Evolutionary conservation across 2,329 filamentous ascomycete genomes (phyloP).

Genomic region (Arthrobotrys sinensis): DNA sequence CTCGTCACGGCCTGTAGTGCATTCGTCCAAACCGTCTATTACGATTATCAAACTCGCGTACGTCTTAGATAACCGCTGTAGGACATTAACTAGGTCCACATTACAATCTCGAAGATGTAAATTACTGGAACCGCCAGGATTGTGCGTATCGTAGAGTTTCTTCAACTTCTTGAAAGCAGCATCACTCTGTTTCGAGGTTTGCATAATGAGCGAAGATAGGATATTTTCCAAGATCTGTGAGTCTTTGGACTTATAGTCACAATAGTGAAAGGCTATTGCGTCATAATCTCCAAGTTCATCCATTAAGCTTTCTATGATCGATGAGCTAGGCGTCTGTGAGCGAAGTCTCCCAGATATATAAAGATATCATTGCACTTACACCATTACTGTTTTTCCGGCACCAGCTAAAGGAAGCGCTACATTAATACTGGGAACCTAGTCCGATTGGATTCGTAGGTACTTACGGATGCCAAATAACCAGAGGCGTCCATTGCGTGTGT

Average conservation of each 20-base stretch:
- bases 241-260: slow-evolving; percentile 9
- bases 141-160: background rate
- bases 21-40: slow-evolving; percentile 10
- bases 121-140: background rate
- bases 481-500: background rate
- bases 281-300: background rate
- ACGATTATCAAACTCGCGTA: background rate
- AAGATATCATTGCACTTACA: background rate
- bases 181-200: background rate
- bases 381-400: slow-evolving; percentile 6
- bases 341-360: background rate
- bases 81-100: background rate
- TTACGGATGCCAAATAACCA: slow-evolving; percentile 19
- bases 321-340: background rate
- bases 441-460: background rate
- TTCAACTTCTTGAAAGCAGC: background rate
- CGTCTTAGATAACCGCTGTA: background rate
- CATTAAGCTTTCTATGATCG: background rate
- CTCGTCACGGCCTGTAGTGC: background rate
- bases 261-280: slow-evolving; percentile 2
- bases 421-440: too few species aligned
- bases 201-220: background rate
- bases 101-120: too few species aligned
- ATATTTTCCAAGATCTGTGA: slow-evolving; percentile 1
- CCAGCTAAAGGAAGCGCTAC: background rate